Evolutionary conservation across 768 basidiomycete genomes (phyloP).

Genomic region (Lentinus tigrinus): DNA sequence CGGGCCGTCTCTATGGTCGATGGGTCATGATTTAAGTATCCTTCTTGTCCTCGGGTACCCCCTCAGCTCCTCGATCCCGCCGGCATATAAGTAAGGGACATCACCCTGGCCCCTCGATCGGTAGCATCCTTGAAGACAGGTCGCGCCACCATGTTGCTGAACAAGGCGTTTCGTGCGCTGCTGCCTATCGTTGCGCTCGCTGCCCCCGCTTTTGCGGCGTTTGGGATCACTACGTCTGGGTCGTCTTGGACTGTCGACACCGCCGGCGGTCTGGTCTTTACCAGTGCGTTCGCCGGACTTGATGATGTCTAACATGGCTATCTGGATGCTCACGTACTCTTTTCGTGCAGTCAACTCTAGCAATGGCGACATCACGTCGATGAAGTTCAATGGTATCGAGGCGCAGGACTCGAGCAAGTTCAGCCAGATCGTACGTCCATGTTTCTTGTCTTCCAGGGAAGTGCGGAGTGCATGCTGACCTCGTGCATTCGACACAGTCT

Average conservation of each 20-base stretch:
- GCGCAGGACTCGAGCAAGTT: constrained; percentile 45
- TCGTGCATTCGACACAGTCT: not conserved
- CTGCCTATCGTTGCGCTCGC: constrained; percentile 3
- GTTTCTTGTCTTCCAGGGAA: not conserved
- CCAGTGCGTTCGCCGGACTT: not conserved
- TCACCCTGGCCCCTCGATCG: not conserved
- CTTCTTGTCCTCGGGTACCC: not conserved
- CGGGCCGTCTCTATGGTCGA: no score
- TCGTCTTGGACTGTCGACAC: constrained; percentile 42
- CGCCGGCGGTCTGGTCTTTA: constrained; percentile 44
- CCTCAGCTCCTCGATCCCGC: not conserved
- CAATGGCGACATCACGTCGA: constrained; percentile 47
- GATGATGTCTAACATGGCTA: not conserved
- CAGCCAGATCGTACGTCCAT: constrained; percentile 34
- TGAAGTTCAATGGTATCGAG: constrained; percentile 45
- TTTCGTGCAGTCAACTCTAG: constrained; percentile 36
- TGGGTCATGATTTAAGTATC: no score
- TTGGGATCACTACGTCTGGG: constrained; percentile 45
- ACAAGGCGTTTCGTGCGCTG: not conserved
- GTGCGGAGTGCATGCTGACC: not conserved
- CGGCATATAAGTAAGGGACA: not conserved
- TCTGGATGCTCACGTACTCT: constrained; percentile 21
- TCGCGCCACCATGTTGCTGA: not conserved
- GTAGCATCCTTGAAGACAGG: not conserved
- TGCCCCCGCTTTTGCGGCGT: constrained; percentile 41